Evolutionary conservation across 331 rosid genomes (phyloP), one percentile per base, ranked within the genome.

Genomic region (Saraca asoca): DNA sequence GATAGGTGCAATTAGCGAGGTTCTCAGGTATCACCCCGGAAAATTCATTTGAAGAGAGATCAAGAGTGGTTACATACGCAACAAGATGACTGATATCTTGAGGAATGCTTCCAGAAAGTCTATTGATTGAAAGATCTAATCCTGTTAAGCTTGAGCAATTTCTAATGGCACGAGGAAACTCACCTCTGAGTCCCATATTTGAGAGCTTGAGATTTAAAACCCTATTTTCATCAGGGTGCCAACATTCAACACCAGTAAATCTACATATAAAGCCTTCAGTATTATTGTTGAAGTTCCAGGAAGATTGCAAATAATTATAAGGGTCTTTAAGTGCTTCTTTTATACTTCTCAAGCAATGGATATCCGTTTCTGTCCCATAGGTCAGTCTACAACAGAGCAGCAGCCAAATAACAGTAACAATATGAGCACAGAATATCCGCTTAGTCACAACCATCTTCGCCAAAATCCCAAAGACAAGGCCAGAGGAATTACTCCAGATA

Each of bases 151-250:
- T 87, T 0, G 89, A 39, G 72, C 96, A 90, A 24, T 87, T 85
- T 37, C 0, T 0, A 54, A 90, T 24, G 8, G 43, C 76, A 0
- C 7, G 74, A 13, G 96, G 96, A 74, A 90, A 90, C 37, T 44
- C 67, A 13, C 97, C 97, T 70, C 77, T 78, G 52, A 90, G 95
- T 37, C 90, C 95, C 85, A 83, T 85, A 59, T 82, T 84, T 0
- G 86, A 72, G 64, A 90, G 79, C 64, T 61, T 80, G 41, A 90
- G 81, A 55, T 87, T 87, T 53, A 85, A 64, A 45, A 90, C 95
- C 58, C 45, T 83, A 71, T 82, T 83, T 79, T 90, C 97, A 45
- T 85, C 87, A 54, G 92, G 90, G 80, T 90, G 96, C 96, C 96
- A 90, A 65, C 96, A 90, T 12, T 90, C 96, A 8, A 90, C 75